phyloP scores from a whole-genome alignment of 2,329 filamentous ascomycete genomes.

The Neobulgaria alba region DNA sequence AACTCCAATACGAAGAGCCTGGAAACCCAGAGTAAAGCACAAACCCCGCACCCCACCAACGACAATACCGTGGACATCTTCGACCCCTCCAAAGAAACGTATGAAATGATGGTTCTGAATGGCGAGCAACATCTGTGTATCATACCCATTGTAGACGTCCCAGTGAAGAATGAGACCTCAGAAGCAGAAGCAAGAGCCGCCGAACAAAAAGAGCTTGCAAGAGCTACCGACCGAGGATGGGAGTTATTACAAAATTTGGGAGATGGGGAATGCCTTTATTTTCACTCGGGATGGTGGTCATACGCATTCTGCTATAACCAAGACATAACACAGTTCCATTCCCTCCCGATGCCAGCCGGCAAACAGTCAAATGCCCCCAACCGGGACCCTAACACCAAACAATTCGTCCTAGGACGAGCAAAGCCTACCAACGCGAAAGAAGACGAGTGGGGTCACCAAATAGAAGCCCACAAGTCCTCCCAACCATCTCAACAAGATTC shows the following conservation, averaged over 20 bases:
- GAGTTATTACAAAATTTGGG: slow-evolving; percentile 56
- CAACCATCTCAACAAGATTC: slow-evolving; percentile 22
- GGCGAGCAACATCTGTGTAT: slow-evolving; percentile 55
- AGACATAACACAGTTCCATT: slow-evolving; percentile 65
- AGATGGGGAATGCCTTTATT: slow-evolving; percentile 62
- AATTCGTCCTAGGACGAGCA: slow-evolving; percentile 56
- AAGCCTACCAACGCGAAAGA: slow-evolving; percentile 31
- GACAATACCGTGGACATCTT: slow-evolving; percentile 8
- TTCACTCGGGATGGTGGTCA: slow-evolving; percentile 66
- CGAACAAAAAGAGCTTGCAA: slow-evolving; percentile 56
- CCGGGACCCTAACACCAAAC: slow-evolving; percentile 54
- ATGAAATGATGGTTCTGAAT: slow-evolving; percentile 53
- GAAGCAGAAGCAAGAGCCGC: slow-evolving; percentile 44
- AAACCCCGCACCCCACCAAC: slow-evolving; percentile 3
- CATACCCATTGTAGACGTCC: slow-evolving; percentile 47
- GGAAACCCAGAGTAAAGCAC: slow-evolving; percentile 13
- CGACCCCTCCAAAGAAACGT: slow-evolving; percentile 28
- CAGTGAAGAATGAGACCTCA: slow-evolving; percentile 39
- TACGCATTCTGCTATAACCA: slow-evolving; percentile 68
- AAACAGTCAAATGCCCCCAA: slow-evolving; percentile 55
- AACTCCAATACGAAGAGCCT: slow-evolving; percentile 20
- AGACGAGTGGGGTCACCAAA: slow-evolving; percentile 27
- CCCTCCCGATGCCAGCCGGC: slow-evolving; percentile 51
- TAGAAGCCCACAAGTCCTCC: slow-evolving; percentile 20
- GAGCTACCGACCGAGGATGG: slow-evolving; percentile 58